These are phyloP conservation scores for Sclerotinia borealis DNA, from an alignment of 2,329 filamentous ascomycete genomes.

Conservation along the genomic window DNA sequence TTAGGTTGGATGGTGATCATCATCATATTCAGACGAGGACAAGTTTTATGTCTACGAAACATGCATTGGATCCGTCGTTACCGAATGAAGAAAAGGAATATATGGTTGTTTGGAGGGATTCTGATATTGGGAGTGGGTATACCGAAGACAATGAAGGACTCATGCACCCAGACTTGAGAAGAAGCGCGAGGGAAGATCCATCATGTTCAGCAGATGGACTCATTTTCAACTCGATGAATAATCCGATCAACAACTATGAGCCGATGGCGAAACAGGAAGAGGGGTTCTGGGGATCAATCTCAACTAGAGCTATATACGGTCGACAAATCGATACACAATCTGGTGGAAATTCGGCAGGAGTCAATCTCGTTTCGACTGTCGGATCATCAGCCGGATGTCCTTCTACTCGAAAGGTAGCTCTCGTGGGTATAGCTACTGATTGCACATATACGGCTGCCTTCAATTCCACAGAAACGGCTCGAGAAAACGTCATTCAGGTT, in stretches of 20 bases:
- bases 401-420: constrained; percentile 79
- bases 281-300: constrained; percentile 52
- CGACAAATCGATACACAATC: constrained; percentile 64
- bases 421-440: constrained; percentile 88
- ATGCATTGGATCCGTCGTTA: constrained; percentile 60
- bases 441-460: constrained; percentile 79
- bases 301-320: constrained; percentile 63
- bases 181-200: constrained; percentile 32
- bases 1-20: constrained; percentile 72
- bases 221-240: constrained; percentile 69
- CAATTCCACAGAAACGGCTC: constrained; percentile 55
- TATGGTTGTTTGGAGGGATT: constrained; percentile 91
- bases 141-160: constrained; percentile 39
- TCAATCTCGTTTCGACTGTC: constrained; percentile 73
- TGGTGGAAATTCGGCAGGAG: constrained; percentile 69
- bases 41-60: constrained; percentile 68
- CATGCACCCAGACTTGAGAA: constrained; percentile 40
- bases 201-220: constrained; percentile 72
- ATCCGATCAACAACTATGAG: constrained; percentile 53
- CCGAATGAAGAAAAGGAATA: constrained; percentile 55
- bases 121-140: constrained; percentile 56
- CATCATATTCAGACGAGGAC: constrained; percentile 78
- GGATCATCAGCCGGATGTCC: constrained; percentile 82
- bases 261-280: constrained; percentile 41
- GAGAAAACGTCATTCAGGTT: constrained; percentile 70